Evolutionary conservation across 2,329 filamentous ascomycete species (phyloP).

Genomic region (Fusarium tanahbumbuense): DNA sequence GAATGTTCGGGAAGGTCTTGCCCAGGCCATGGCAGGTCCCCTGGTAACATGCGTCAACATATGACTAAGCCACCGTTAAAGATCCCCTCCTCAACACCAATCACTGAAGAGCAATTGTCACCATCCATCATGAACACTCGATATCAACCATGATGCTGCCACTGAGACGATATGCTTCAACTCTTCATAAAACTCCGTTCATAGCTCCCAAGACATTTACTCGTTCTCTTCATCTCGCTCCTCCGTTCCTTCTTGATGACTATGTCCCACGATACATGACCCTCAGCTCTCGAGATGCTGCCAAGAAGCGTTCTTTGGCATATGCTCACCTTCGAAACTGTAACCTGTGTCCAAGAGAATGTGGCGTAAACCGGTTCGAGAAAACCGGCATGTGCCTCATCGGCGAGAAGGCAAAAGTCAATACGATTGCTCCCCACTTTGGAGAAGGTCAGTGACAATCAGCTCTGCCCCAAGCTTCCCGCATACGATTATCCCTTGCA

Average conservation of each 20-base stretch:
- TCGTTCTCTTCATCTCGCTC: conserved; percentile 63
- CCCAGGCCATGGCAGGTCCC: not conserved
- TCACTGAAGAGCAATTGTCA: conserved; percentile 41
- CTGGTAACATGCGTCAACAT: not conserved
- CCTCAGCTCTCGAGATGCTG: conserved; percentile 73
- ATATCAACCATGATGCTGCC: conserved; percentile 30
- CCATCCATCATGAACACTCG: conserved; percentile 21
- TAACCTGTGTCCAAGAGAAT: conserved; percentile 82
- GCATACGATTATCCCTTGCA: conserved; percentile 23
- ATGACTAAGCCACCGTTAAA: conserved; percentile 27
- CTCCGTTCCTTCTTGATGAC: conserved; percentile 77
- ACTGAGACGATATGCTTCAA: conserved; percentile 13
- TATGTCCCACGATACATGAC: conserved; percentile 79
- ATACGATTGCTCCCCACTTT: conserved; percentile 87
- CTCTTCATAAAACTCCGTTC: not conserved
- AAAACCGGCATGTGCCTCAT: conserved; percentile 83
- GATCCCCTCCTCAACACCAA: conserved; percentile 36
- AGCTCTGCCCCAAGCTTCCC: conserved; percentile 4
- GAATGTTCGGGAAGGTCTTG: not conserved
- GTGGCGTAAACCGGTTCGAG: conserved; percentile 84
- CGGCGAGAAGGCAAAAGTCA: conserved; percentile 80
- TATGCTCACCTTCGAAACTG: conserved; percentile 82
- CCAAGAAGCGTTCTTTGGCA: conserved; percentile 78
- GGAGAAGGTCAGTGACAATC: conserved; percentile 69
- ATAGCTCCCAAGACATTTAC: conserved; percentile 5